Evolutionary conservation across 192 early-diverging fungal species (phyloP), one percentile per base, ranked within the genome.

Genomic region (Backusella circina): DNA sequence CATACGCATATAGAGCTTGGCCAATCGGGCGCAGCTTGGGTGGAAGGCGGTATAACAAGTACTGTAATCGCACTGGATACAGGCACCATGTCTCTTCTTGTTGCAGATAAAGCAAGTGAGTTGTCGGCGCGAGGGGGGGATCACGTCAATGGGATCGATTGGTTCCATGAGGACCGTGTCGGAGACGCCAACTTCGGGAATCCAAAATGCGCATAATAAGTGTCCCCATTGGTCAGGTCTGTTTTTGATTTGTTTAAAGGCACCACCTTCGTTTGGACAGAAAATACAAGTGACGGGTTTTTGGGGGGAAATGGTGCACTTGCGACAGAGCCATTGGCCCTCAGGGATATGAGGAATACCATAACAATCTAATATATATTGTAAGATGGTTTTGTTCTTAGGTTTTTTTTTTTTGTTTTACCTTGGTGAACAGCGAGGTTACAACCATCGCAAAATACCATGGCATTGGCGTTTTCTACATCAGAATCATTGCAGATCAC

Each of bases 381-480:
- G 5, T 50, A 44, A 32, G 32, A 66, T 18, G 9, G 8, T 7
- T 31, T 18, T 67, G 2, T 5, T 2, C 28, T 8, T 32, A 32
- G 6, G 5, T 36, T 16, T 36, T 16, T 26, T 7, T 67, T 36
- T 30, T 64, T 50, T 73, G 33, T 31, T 61, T 47, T 86, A 93
- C 91, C 91, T 88, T 99, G 97, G 84, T 99, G 98, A 10, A 99
- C 98, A 3, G 97, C 97, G 66, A 99, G 77, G 80, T 99, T 97
- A 82, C 98, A 99, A 0, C 98, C 98, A 83, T 99, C 98, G 84
- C 98, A 99, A 75, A 98, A 99, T 8, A 99, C 98, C 68, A 99
- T 99, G 0, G 95, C 97, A 80, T 99, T 99, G 78, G 93, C 91
- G 82, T 99, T 99, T 84, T 99, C 98, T 80, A 94, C 93, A 84